These are phyloP conservation scores for Candida ficus DNA, from an alignment of 805 yeast genomes.

Conservation along the genomic window DNA sequence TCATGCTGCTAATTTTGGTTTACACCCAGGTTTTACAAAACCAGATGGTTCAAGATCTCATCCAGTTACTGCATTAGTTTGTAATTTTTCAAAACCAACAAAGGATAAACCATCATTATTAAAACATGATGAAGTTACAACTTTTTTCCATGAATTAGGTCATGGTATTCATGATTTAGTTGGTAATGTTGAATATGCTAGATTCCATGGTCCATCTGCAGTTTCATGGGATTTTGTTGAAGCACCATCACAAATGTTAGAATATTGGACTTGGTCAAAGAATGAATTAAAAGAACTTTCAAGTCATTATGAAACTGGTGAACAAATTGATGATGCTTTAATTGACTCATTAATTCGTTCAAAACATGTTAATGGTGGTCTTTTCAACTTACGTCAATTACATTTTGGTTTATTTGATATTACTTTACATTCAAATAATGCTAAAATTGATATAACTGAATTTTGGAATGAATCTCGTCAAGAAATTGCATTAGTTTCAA, in stretches of 20 bases:
- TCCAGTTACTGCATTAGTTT: slow-evolving; percentile 76
- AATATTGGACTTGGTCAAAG: slow-evolving; percentile 81
- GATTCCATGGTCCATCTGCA: slow-evolving; percentile 68
- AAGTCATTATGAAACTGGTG: slow-evolving; percentile 56
- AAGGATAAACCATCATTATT: slow-evolving; percentile 65
- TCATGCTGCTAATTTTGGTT: slow-evolving; percentile 81
- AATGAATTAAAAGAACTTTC: slow-evolving; percentile 55
- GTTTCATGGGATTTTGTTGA: slow-evolving; percentile 87
- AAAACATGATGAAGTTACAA: slow-evolving; percentile 72
- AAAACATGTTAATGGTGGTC: slow-evolving; percentile 73
- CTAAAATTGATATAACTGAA: slow-evolving; percentile 40
- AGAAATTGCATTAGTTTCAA: slow-evolving; percentile 53
- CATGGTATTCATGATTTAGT: slow-evolving; percentile 81
- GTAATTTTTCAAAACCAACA: slow-evolving; percentile 78
- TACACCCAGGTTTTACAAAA: slow-evolving; percentile 53
- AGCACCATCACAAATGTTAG: slow-evolving; percentile 87
- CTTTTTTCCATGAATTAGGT: slow-evolving; percentile 87
- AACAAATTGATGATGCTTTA: slow-evolving; percentile 50
- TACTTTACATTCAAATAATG: slow-evolving; percentile 52
- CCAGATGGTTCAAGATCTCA: slow-evolving; percentile 44
- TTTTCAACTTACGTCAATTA: slow-evolving; percentile 67
- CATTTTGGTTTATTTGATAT: slow-evolving; percentile 78
- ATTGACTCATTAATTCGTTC: slow-evolving; percentile 55
- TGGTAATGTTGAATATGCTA: slow-evolving; percentile 57
- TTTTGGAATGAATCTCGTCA: slow-evolving; percentile 66